A percentile compares a stretch with the other conserved stretches of the same genome.
Evolutionary conservation across 2,329 filamentous ascomycete species (phyloP).

Genomic region (Byssochlamys sp.): DNA sequence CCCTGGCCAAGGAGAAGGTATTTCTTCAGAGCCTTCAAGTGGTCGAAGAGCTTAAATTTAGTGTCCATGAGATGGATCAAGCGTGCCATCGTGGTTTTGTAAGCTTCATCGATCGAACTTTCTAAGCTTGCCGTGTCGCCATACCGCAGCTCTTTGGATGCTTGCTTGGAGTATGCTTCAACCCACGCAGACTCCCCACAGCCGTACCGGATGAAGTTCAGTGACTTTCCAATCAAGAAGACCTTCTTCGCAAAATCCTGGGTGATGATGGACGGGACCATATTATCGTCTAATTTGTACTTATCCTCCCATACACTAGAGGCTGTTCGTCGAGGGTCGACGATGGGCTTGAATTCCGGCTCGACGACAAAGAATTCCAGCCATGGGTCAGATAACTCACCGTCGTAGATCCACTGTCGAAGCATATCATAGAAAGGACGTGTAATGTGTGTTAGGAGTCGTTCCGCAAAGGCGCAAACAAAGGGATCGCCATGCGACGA

Average conservation of each 20-base stretch:
- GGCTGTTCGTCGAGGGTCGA: slow-evolving; percentile 44
- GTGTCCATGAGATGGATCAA: slow-evolving; percentile 86
- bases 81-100: slow-evolving; percentile 94
- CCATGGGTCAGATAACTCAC: slow-evolving; percentile 92
- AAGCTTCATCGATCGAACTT: slow-evolving; percentile 88
- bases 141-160: slow-evolving; percentile 83
- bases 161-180: slow-evolving; percentile 83
- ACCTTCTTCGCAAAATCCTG: slow-evolving; percentile 91
- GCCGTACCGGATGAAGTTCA: slow-evolving; percentile 95
- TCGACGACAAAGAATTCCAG: slow-evolving; percentile 91
- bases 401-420: slow-evolving; percentile 94
- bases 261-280: slow-evolving; percentile 90
- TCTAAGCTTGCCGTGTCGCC: slow-evolving; percentile 87
- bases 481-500: slow-evolving; percentile 91
- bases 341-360: slow-evolving; percentile 50
- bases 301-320: slow-evolving; percentile 98
- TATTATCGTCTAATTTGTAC: slow-evolving; percentile 71
- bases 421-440: slow-evolving; percentile 94
- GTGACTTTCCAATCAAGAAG: slow-evolving; percentile 90
- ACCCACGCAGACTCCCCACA: slow-evolving; percentile 93
- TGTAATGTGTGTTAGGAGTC: slow-evolving; percentile 75
- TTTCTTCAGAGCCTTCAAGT: slow-evolving; percentile 81
- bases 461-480: slow-evolving; percentile 84
- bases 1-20: slow-evolving; percentile 91
- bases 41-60: slow-evolving; percentile 90